Evolutionary conservation across 192 early-diverging fungal species (phyloP).

Genomic region (Entomortierella parvispora): DNA sequence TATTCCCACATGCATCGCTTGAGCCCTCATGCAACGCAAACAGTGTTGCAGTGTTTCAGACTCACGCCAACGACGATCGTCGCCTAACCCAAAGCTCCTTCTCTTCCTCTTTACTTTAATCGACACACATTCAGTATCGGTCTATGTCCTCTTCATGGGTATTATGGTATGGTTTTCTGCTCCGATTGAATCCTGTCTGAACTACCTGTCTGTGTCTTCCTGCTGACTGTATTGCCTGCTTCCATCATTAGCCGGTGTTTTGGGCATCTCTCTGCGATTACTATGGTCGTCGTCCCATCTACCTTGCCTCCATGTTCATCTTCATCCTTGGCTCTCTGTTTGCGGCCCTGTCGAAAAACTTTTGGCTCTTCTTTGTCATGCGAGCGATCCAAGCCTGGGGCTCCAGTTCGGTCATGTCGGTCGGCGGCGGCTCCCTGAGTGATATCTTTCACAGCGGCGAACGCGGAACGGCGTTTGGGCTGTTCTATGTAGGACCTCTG

Average conservation of each 20-base stretch:
- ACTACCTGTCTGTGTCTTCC: not conserved
- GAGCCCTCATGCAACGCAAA: too few relatives aligned
- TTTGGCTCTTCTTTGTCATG: conserved; percentile 54
- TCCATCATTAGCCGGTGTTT: conserved; percentile 40
- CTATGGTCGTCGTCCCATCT: conserved; percentile 47
- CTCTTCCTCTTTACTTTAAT: not conserved
- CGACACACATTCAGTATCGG: conserved; percentile 21
- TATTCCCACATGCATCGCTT: too few relatives aligned
- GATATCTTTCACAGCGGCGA: conserved; percentile 53
- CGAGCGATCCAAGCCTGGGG: conserved; percentile 52
- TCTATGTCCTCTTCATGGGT: conserved; percentile 24
- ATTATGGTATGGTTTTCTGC: conserved; percentile 6
- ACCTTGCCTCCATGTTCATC: conserved; percentile 45
- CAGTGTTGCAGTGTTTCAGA: too few relatives aligned
- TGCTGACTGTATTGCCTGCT: not conserved
- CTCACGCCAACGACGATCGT: too few relatives aligned
- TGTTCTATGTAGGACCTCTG: conserved; percentile 44
- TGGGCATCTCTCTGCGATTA: conserved; percentile 52
- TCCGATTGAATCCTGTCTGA: conserved; percentile 1
- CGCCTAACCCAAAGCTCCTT: not conserved
- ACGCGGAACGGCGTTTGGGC: conserved; percentile 48
- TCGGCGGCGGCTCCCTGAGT: conserved; percentile 50
- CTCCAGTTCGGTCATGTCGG: conserved; percentile 31
- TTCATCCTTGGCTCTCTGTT: conserved; percentile 48
- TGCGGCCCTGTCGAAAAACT: conserved; percentile 40